Percentiles rank a stretch among this genome's conserved stretches.
Evolutionary conservation across 2,329 filamentous ascomycete species (phyloP).

Genomic region (Aureobasidium sp.): DNA sequence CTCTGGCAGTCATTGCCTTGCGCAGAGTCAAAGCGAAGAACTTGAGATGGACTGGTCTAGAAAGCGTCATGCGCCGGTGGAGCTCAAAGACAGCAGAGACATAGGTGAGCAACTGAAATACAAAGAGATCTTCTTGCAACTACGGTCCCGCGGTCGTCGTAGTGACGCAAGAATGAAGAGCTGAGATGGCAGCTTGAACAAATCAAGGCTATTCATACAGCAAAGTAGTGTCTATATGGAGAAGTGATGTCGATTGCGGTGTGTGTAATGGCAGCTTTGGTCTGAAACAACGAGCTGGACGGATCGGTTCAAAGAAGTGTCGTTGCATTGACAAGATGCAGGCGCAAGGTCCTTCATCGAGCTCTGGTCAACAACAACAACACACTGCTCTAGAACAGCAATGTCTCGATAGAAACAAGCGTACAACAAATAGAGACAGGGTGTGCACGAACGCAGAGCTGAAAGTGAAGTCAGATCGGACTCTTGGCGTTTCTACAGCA

Average conservation of each 20-base stretch:
- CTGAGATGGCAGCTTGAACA: neutral
- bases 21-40: neutral
- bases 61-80: neutral
- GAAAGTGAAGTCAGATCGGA: neutral
- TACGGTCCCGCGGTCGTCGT: neutral
- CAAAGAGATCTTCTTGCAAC: neutral
- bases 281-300: neutral
- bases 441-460: neutral
- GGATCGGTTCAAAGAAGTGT: neutral
- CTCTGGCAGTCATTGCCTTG: neutral
- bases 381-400: neutral
- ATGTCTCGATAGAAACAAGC: neutral
- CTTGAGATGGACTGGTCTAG: neutral
- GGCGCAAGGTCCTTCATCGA: neutral
- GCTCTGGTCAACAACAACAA: neutral
- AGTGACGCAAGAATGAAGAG: neutral
- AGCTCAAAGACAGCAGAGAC: neutral
- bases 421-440: neutral
- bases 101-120: neutral
- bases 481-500: neutral
- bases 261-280: constrained; percentile 3
- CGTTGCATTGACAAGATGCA: neutral
- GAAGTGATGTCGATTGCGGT: neutral
- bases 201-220: neutral
- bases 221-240: neutral